These are phyloP conservation scores for Penicillium herquei DNA, from an alignment of 495 filamentous ascomycete genomes.

Conservation along the genomic window DNA sequence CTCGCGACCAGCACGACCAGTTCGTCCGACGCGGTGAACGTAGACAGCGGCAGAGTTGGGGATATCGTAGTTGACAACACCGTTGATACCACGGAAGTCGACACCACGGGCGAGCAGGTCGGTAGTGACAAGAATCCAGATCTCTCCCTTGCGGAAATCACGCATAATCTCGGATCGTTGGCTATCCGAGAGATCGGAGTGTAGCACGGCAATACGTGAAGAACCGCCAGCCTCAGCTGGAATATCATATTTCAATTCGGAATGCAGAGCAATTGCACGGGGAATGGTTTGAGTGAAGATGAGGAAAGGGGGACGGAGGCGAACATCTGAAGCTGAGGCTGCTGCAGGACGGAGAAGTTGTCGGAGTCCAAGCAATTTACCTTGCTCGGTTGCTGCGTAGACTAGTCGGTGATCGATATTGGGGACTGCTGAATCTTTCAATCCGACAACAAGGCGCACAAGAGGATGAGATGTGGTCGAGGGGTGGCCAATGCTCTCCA, in stretches of 20 bases:
- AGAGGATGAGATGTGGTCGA: conserved; percentile 45
- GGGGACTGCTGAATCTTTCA: conserved; percentile 92
- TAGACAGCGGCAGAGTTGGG: conserved; percentile 85
- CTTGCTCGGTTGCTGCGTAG: conserved; percentile 88
- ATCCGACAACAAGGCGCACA: conserved; percentile 82
- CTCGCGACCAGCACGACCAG: conserved; percentile 80
- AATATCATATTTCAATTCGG: conserved; percentile 93
- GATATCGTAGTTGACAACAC: conserved; percentile 96
- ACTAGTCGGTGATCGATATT: conserved; percentile 85
- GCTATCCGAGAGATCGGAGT: conserved; percentile 77
- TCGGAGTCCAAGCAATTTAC: conserved; percentile 88
- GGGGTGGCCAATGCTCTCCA: conserved; percentile 19
- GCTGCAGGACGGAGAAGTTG: conserved; percentile 84
- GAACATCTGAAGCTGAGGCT: conserved; percentile 51
- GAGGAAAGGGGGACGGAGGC: conserved; percentile 82
- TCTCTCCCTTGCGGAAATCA: conserved; percentile 84
- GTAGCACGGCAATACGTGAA: conserved; percentile 83
- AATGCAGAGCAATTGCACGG: conserved; percentile 79
- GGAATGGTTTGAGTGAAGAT: conserved; percentile 95
- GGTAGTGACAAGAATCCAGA: conserved; percentile 95
- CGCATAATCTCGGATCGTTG: conserved; percentile 78
- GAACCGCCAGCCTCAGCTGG: conserved; percentile 82
- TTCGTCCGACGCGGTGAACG: conserved; percentile 89
- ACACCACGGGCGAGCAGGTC: conserved; percentile 88
- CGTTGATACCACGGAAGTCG: conserved; percentile 87